These are phyloP conservation scores for Dothidotthia symphoricarpi DNA, from an alignment of 2,329 filamentous ascomycete species.

Conservation along the genomic window DNA sequence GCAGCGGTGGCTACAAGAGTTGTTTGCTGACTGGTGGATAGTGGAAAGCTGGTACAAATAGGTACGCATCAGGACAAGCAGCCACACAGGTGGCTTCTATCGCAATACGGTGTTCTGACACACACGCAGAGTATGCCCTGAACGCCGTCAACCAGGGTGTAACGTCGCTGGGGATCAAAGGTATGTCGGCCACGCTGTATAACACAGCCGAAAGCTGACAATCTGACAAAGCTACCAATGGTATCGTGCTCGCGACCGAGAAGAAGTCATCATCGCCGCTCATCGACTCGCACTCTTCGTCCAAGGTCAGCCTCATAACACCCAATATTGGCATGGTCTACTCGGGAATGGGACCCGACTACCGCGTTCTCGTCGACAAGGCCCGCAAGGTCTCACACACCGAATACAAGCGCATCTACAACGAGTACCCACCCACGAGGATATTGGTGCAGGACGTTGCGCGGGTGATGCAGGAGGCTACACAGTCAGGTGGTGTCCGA, in stretches of 20 bases:
- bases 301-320: conserved; percentile 96
- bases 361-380: conserved; percentile 94
- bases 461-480: conserved; percentile 97
- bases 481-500: conserved; percentile 93
- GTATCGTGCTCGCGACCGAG: conserved; percentile 96
- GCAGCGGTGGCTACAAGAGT: conserved; percentile 24
- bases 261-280: conserved; percentile 99
- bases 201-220: conserved; percentile 4
- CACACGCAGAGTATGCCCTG: conserved; percentile 82
- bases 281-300: conserved; percentile 89
- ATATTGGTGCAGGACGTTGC: conserved; percentile 99
- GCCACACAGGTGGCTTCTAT: background rate
- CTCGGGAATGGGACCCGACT: conserved; percentile 98
- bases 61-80: conserved; percentile 56
- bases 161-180: conserved; percentile 97
- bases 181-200: conserved; percentile 49
- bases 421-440: conserved; percentile 98
- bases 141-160: conserved; percentile 99
- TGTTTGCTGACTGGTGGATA: conserved; percentile 53
- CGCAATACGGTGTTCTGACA: conserved; percentile 13
- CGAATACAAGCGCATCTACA: conserved; percentile 99
- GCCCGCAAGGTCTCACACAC: conserved; percentile 98
- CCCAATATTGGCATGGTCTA: conserved; percentile 99
- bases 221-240: conserved; percentile 77
- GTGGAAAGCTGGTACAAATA: conserved; percentile 99